Base-by-base conservation (phyloP, 108 stramenopile species). In the Mediolabrus comicus region DNA sequence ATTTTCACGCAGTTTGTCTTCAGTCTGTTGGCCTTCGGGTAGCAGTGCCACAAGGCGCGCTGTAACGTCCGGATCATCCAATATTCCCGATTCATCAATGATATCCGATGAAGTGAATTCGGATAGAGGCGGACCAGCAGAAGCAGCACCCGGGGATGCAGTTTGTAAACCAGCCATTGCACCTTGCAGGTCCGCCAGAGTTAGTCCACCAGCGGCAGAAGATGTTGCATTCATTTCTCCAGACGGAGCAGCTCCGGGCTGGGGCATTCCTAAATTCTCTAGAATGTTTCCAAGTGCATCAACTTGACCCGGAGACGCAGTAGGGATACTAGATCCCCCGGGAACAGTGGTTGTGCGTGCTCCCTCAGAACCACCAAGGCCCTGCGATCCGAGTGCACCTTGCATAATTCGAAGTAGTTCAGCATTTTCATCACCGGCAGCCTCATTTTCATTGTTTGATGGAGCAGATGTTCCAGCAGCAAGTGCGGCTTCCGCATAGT, bases 191-290 rank as follows among this genome's bases (percentile, higher is more conserved):
- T 93, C 89, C 0, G 88, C 84, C 62, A 90, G 55, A 24, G 92
- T 90, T 39, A 93, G 56, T 38, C 79, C 82, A 10, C 77, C 74
- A 29, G 38, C 63, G 31, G 64, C 7, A 24, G 59, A 57, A 3
- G 64, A 17, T 26, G 53, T 32, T 13, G 55, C 53, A 33, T 53
- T 49, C 16, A 51, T 81, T 34, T 69, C 81, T 9, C 82, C 85
- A 31, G 83, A 58, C 19, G 70, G 72, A 19, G 62, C 46, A 8
- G 68, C 64, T 1, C 65, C 59, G 1, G 71, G 62, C 16, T 46
- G 84, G 27, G 92, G 92, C 74, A 91, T 84, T 14, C 92, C 92
- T 29, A 94, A 72, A 65, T 93, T 93, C 69, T 90, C 89, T 49
- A 93, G 64, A 76, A 93, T 93, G 39, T 84, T 89, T 59, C 83